phyloP scores from a whole-genome alignment of 2,329 filamentous ascomycete genomes.

The Fusarium decemcellulare region DNA sequence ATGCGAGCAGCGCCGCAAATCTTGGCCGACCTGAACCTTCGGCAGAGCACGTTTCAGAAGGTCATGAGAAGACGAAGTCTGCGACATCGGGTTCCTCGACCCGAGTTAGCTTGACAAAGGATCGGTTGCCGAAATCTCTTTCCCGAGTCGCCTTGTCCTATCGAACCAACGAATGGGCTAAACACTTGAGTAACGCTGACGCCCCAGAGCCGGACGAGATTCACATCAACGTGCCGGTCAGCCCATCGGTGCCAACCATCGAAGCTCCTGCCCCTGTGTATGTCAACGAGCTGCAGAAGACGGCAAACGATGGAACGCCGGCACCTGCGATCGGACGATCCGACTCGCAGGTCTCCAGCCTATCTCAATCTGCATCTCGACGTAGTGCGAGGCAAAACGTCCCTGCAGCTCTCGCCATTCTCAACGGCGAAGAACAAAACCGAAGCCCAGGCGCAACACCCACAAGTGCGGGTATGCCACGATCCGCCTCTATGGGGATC shows the following conservation, averaged over 20 bases:
- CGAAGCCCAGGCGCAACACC: constrained; percentile 43
- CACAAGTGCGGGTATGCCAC: constrained; percentile 32
- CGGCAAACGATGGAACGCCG: constrained; percentile 66
- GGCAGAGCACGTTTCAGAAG: constrained; percentile 27
- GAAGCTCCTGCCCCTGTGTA: constrained; percentile 75
- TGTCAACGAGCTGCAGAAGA: constrained; percentile 75
- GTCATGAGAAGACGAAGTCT: constrained; percentile 57
- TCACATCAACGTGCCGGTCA: constrained; percentile 58
- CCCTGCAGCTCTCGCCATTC: constrained; percentile 42
- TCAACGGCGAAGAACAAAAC: constrained; percentile 41
- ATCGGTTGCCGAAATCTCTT: constrained; percentile 76
- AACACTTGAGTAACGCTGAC: constrained; percentile 86
- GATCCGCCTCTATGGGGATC: constrained; percentile 40
- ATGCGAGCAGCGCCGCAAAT: constrained; percentile 15
- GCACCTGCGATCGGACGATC: constrained; percentile 47
- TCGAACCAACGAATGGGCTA: constrained; percentile 96
- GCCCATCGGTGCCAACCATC: constrained; percentile 13
- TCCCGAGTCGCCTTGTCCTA: constrained; percentile 87
- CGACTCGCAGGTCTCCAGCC: constrained; percentile 47
- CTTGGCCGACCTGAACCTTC: constrained; percentile 9
- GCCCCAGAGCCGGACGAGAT: constrained; percentile 76
- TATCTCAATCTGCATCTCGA: constrained; percentile 34
- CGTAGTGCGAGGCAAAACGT: constrained; percentile 42
- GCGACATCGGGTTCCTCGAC: constrained; percentile 59
- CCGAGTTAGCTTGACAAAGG: constrained; percentile 67